Base-by-base conservation (phyloP, 495 filamentous ascomycete genomes). In the Annulohypoxylon moriforme region DNA sequence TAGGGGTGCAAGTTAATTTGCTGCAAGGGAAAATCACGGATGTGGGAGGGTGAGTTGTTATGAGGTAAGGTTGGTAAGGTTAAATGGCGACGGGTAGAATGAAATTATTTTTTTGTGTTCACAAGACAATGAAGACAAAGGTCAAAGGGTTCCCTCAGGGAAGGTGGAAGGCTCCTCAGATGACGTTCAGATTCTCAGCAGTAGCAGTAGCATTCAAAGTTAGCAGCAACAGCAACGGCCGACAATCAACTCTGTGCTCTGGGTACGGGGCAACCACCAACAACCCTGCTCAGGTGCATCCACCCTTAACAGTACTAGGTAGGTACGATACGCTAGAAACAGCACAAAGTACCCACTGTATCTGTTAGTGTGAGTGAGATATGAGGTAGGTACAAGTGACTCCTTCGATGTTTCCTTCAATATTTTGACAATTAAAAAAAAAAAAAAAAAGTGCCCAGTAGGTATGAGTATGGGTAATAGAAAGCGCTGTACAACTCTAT, bases 111-210 rank as follows among this genome's bases (percentile, higher is more conserved):
- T 64, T 58, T 64, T 52, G 46, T 56, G 56, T 55, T 60, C 50
- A 40, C 16, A 4, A 44, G 53, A 72, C 69, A 72, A 70, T 70
- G 67, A 72, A 60, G 50, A 59, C 18, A 64, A 60, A 61, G 68
- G 18, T 66, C 16, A 1, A 34, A 55, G 52, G 40, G 13, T 57
- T 62, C 52, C 55, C 52, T 56, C 36, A 46, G 29, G 64, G 24
- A 61, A 65, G 60, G 55, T 22, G 40, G 40, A 44, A 44, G 40
- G 40, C 60, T 68, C 70, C 61, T 68, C 63, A 64, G 47, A 74
- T 74, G 71, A 74, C 71, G 71, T 74, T 38, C 71, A 69, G 71
- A 70, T 67, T 69, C 56, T 24, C 24, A 61, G 49, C 33, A 36
- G 38, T 25, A 60, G 33, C 36, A 40, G 11, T 40, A 40, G 36